Evolutionary conservation across 2,329 filamentous ascomycete genomes (phyloP), one percentile per base, ranked within the genome.

Genomic region (Chalara sp.): DNA sequence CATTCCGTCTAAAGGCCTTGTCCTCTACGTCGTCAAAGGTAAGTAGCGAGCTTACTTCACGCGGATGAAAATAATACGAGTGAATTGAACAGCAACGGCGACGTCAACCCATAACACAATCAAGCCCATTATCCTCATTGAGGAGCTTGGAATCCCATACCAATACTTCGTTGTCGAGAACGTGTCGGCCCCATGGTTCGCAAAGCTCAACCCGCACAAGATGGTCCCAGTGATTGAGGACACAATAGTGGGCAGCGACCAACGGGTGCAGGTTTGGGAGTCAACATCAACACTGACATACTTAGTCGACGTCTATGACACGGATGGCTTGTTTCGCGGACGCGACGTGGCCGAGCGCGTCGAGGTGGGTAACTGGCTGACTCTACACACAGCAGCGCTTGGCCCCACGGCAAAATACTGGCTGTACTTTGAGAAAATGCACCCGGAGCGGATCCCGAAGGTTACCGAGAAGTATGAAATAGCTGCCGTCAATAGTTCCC

Each of bases 81-180:
- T n/a, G n/a, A n/a, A n/a, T n/a, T n/a, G n/a, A n/a, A 49, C 48
- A 68, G 65, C 65, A 31, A 63, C 67, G 45, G 46, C 66, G 55
- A 68, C 67, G 2, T 62, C 48, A 32, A 68, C 66, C 56, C 68
- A 69, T 52, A 70, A 70, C 51, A 70, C 67, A 55, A 68, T 71
- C 47, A 71, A 71, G 47, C 64, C 65, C 1, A 52, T 71, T 0
- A 69, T 70, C 4, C 54, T 71, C 4, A 67, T 64, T 12, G 55
- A 63, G 49, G 67, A 70, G 55, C 58, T 71, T 1, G 6, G 60
- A 6, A 46, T 66, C 21, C 58, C 61, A 3, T 57, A 70, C 50
- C 49, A 64, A 6, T 40, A 68, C n/a, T 64, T 64, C 1, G 55
- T 67, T 28, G 65, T 71, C 44, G 64, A 68, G 47, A 69, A 66